These are phyloP conservation scores for Nicotiana obtusifolia DNA, from an alignment of 257 asterid genomes.

Conservation along the genomic window DNA sequence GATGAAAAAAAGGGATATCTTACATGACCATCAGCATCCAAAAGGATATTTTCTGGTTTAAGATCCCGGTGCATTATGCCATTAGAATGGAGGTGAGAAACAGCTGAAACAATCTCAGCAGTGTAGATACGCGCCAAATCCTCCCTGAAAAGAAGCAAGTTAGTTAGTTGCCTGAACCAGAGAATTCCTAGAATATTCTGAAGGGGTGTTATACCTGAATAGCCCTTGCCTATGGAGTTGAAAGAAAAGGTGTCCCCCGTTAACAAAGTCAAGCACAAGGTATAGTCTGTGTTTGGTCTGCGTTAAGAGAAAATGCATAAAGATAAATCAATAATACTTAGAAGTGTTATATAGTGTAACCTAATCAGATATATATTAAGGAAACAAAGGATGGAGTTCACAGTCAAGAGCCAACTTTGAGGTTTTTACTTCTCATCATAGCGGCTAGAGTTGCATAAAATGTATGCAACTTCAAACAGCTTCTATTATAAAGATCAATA, in stretches of 20 bases:
- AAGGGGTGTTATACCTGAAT: slow-evolving; percentile 39
- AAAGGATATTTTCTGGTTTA: slow-evolving; percentile 76
- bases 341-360: neutral
- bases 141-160: slow-evolving; percentile 40
- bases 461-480: neutral
- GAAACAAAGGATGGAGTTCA: neutral
- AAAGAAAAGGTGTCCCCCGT: slow-evolving; percentile 90
- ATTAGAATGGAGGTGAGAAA: slow-evolving; percentile 60
- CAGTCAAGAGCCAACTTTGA: neutral
- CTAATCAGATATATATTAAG: neutral
- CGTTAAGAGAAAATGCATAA: slow-evolving; percentile 5
- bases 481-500: neutral
- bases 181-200: neutral
- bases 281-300: slow-evolving; percentile 76
- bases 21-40: slow-evolving; percentile 81
- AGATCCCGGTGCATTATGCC: slow-evolving; percentile 87
- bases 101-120: slow-evolving; percentile 80
- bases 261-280: slow-evolving; percentile 78
- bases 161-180: neutral
- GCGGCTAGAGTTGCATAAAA: neutral
- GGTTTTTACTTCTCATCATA: neutral
- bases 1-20: slow-evolving; percentile 15
- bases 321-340: neutral
- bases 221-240: slow-evolving; percentile 76
- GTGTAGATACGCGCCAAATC: slow-evolving; percentile 67